These are phyloP conservation scores for Leccinum longicurvipes DNA, from an alignment of 768 basidiomycete genomes.

Conservation along the genomic window DNA sequence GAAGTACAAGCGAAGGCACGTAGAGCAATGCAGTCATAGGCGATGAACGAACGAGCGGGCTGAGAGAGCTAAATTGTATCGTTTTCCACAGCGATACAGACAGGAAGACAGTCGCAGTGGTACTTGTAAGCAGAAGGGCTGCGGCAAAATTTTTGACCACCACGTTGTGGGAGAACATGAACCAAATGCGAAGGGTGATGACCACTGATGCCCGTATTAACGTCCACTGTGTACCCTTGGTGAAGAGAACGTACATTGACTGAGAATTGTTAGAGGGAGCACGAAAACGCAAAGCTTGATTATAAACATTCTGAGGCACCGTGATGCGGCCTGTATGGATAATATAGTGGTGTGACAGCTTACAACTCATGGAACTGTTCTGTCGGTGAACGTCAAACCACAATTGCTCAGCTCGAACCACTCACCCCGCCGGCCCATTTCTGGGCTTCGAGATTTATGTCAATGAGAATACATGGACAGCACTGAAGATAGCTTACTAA, in stretches of 20 bases:
- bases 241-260: slow-evolving; percentile 13
- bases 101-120: background rate
- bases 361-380: background rate
- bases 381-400: background rate
- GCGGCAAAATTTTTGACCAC: slow-evolving; percentile 1
- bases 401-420: background rate
- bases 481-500: background rate
- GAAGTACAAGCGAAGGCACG: slow-evolving; percentile 12
- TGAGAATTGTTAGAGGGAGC: slow-evolving; percentile 1
- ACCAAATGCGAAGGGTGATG: slow-evolving; percentile 20
- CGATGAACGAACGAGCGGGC: background rate
- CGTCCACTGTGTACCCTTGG: background rate
- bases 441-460: background rate
- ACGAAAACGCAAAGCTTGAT: background rate
- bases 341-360: background rate
- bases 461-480: background rate
- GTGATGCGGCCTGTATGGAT: background rate
- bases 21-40: slow-evolving; percentile 4
- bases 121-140: background rate
- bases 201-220: slow-evolving; percentile 1
- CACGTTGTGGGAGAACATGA: slow-evolving; percentile 6
- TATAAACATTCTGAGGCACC: background rate
- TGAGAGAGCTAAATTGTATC: background rate
- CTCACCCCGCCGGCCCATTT: background rate
- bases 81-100: background rate